Conservation (phyloP, 805 yeast genomes). For the Wickerhamiella kurtzmanii region DNA sequence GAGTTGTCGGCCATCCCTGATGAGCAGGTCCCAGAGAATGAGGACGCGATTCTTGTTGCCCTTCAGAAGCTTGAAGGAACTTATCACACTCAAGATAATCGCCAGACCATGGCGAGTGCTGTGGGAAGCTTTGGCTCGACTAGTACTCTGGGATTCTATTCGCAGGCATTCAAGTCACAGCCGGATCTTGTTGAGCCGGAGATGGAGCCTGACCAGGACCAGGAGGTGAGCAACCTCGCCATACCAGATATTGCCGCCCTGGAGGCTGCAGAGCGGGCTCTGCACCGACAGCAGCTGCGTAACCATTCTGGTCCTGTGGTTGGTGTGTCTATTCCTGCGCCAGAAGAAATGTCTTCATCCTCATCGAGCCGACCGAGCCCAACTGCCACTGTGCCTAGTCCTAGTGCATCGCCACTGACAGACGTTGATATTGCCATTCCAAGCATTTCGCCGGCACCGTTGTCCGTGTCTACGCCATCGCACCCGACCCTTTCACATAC, state of each 20-base stretch:
- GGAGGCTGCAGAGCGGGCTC: not conserved
- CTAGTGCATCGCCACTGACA: not conserved
- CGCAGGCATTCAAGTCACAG: slow-evolving; percentile 11
- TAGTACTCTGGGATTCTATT: slow-evolving; percentile 6
- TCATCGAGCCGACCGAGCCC: too few species aligned
- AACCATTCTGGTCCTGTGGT: too few species aligned
- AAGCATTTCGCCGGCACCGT: not conserved
- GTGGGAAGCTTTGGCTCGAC: slow-evolving; percentile 5
- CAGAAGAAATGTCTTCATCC: too few species aligned
- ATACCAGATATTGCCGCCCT: not conserved
- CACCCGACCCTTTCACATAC: not conserved
- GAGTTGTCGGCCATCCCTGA: slow-evolving; percentile 80
- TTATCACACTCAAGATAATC: slow-evolving; percentile 3
- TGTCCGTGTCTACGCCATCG: too few species aligned
- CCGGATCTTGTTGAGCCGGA: slow-evolving; percentile 3
- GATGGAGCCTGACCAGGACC: not conserved
- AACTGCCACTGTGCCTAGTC: not conserved
- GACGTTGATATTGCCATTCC: not conserved
- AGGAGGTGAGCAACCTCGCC: not conserved
- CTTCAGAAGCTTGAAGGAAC: slow-evolving; percentile 69
- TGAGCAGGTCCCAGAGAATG: slow-evolving; percentile 23
- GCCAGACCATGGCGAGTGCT: not conserved
- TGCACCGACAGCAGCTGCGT: not conserved
- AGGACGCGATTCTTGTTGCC: slow-evolving; percentile 64
- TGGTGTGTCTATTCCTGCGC: too few species aligned